phyloP scores from a whole-genome alignment of 352 stramenopile species.

The Phytophthora chlamydospora region DNA sequence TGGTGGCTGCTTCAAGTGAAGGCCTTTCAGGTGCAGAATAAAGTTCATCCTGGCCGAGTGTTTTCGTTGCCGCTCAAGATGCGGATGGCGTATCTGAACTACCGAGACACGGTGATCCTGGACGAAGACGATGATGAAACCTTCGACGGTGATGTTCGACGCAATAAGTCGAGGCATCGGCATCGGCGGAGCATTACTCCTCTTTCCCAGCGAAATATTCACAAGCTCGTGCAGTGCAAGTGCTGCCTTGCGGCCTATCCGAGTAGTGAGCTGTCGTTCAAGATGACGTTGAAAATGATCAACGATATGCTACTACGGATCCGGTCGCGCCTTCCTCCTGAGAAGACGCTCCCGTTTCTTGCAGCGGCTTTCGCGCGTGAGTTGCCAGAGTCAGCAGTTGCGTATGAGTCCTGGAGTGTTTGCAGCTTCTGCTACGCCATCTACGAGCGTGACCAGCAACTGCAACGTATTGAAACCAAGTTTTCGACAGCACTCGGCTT shows the following conservation, averaged over 20 bases:
- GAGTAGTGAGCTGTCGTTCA: slow-evolving; percentile 80
- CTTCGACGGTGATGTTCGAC: slow-evolving; percentile 23
- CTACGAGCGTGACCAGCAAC: slow-evolving; percentile 82
- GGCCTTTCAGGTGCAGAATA: slow-evolving; percentile 63
- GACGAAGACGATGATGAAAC: slow-evolving; percentile 64
- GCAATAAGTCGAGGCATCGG: slow-evolving; percentile 17
- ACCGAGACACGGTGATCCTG: slow-evolving; percentile 67
- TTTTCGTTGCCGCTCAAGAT: slow-evolving; percentile 53
- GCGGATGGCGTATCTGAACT: slow-evolving; percentile 57
- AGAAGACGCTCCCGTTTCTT: slow-evolving; percentile 61
- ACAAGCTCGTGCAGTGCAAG: slow-evolving; percentile 81
- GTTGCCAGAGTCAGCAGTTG: slow-evolving; percentile 53
- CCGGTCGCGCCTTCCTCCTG: slow-evolving; percentile 52
- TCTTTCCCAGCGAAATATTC: slow-evolving; percentile 64
- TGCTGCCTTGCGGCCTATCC: slow-evolving; percentile 78
- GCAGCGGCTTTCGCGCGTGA: slow-evolving; percentile 50
- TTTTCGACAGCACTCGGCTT: slow-evolving; percentile 61
- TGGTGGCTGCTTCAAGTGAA: slow-evolving; percentile 89
- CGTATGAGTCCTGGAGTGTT: slow-evolving; percentile 87
- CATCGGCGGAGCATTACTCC: slow-evolving; percentile 26
- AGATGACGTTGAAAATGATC: slow-evolving; percentile 91
- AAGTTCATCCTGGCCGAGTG: slow-evolving; percentile 37
- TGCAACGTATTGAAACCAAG: slow-evolving; percentile 70
- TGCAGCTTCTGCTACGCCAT: slow-evolving; percentile 87
- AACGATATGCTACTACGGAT: slow-evolving; percentile 80